Conservation (phyloP, 805 yeast genomes). For the Candida maltosa region DNA sequence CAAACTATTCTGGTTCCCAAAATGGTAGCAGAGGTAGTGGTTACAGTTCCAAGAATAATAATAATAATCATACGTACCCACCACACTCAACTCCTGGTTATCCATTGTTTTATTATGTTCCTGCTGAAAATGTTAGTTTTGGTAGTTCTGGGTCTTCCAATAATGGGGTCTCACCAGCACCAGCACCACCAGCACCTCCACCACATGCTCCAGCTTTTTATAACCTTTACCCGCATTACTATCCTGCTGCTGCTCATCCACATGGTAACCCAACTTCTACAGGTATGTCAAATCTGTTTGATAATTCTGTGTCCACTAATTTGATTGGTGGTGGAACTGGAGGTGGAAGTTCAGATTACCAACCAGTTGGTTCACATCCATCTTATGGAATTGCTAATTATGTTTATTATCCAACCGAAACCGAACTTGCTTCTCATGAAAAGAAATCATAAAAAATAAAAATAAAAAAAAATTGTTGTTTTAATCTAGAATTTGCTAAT, state of each 20-base stretch:
- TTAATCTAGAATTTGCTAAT: neutral
- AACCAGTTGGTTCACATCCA: neutral
- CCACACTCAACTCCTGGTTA: conserved; percentile 3
- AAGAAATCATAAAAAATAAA: conserved; percentile 7
- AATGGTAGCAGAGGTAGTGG: neutral
- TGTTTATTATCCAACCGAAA: conserved; percentile 9
- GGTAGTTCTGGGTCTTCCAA: neutral
- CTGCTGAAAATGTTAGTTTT: conserved; percentile 4
- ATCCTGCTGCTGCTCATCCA: conserved; percentile 3
- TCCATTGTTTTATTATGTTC: conserved; percentile 10
- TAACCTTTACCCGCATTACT: conserved; percentile 8
- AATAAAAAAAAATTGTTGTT: neutral
- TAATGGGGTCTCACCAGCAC: too few relatives aligned
- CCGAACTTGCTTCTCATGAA: conserved; percentile 8
- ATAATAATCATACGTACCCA: neutral
- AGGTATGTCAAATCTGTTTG: too few relatives aligned
- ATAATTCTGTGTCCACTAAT: too few relatives aligned
- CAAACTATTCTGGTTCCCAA: neutral
- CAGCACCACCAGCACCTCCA: neutral
- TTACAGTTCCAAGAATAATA: neutral
- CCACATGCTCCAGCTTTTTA: conserved; percentile 5
- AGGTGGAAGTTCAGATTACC: neutral
- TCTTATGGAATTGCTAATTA: conserved; percentile 8
- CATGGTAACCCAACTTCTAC: neutral
- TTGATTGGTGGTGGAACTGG: too few relatives aligned